Base-by-base conservation (phyloP, 1,284 basidiomycete genomes). In the Ceratobasidium sp. region DNA sequence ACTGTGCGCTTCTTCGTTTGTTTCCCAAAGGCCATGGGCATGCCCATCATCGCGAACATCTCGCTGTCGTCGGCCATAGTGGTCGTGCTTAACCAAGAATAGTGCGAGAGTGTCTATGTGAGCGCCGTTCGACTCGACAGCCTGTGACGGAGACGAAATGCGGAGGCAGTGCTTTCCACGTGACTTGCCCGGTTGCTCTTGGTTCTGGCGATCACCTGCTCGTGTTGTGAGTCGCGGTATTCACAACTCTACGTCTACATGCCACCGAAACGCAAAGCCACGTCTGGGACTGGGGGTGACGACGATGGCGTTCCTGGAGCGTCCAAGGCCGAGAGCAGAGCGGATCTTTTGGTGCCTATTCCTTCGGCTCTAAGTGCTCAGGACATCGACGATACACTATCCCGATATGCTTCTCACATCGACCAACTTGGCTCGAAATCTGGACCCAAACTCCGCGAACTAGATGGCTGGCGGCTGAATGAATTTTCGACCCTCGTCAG, bases 11-110 rank as follows among this genome's bases (percentile, higher is more conserved):
- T 91, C 82, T 90, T 89, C 37, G 84, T 81, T 71, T 90, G 84
- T 83, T 93, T 94, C 25, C 93, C 93, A 82, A 95, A 95, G 79
- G 89, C 81, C 77, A 95, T 92, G 11, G 79, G 76, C 59, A 79
- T 70, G 15, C 93, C 93, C 92, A 95, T 94, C 17, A 91, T 89
- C 6, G 91, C 89, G 79, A 94, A 87, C 40, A 94, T 84, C 78
- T 93, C 92, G 84, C 86, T 85, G 81, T 91, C 88, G 54, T 86
- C 84, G 29, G 71, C 59, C 71, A 74, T 74, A 17, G 32, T 65
- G 15, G 7, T 34, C n/a, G 43, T 46, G 6, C 6, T 34, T 51
- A 44, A 40, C 19, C 32, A 54, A 44, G 40, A 59, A 57, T 22
- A 3, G 22, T 34, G 1, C 2, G 67, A 54, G 37, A 17, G 17